Conservation (phyloP, 176 grass and related monocot genomes). For the Ananas comosus region DNA sequence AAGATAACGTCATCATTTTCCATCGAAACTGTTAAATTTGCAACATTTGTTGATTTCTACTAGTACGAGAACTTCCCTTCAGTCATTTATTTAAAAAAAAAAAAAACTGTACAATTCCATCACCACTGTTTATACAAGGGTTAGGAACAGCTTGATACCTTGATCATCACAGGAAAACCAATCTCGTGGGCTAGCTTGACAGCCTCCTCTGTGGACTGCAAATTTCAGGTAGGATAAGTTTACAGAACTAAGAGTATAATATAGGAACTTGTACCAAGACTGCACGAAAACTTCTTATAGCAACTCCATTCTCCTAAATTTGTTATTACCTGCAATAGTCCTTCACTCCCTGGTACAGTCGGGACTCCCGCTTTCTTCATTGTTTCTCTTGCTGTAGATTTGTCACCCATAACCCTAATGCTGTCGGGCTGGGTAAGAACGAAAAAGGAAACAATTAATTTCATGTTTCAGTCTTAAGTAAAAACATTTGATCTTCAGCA, state of each 20-base stretch:
- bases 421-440: slow-evolving; percentile 32
- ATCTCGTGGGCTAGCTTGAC: slow-evolving; percentile 37
- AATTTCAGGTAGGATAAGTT: not conserved
- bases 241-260: slow-evolving; percentile 8
- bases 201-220: slow-evolving; percentile 48
- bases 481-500: not conserved
- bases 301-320: not conserved
- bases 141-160: slow-evolving; percentile 18
- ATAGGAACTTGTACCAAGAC: not conserved
- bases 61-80: too few relatives aligned
- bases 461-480: not conserved
- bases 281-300: not conserved
- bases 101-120: too few relatives aligned
- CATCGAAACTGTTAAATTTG: too few relatives aligned
- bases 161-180: slow-evolving; percentile 53
- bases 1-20: too few relatives aligned
- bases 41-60: too few relatives aligned
- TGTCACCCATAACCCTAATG: slow-evolving; percentile 46
- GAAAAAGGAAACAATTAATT: not conserved
- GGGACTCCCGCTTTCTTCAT: slow-evolving; percentile 53
- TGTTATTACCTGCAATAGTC: slow-evolving; percentile 32
- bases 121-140: not conserved
- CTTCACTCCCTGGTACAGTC: slow-evolving; percentile 47
- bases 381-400: slow-evolving; percentile 49
- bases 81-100: too few relatives aligned